Percentiles rank a stretch among this genome's conserved stretches.
phyloP scores from a whole-genome alignment of 192 early-diverging fungal species.

The Gryganskiella cystojenkinii region DNA sequence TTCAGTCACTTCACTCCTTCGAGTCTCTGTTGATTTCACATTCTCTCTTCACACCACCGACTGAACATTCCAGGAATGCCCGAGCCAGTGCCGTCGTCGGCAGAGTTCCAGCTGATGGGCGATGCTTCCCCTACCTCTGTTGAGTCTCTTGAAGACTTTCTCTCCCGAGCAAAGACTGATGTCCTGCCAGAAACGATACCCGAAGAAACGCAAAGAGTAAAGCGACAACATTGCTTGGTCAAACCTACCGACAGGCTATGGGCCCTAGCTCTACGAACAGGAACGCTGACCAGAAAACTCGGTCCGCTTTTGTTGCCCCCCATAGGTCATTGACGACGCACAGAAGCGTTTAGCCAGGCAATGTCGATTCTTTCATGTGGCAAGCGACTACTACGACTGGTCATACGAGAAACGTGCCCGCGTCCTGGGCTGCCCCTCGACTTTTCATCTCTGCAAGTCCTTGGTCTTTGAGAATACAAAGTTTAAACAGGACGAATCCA shows the following conservation, averaged over 20 bases:
- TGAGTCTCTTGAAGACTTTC: constrained; percentile 32
- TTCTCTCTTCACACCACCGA: too few species aligned
- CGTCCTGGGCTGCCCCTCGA: constrained; percentile 71
- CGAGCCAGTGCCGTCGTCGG: neutral
- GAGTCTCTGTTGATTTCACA: too few species aligned
- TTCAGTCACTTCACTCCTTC: too few species aligned
- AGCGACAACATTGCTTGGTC: neutral
- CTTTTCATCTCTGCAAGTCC: constrained; percentile 88
- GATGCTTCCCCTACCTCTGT: constrained; percentile 20
- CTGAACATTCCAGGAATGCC: too few species aligned
- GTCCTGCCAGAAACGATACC: constrained; percentile 16
- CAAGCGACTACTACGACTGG: constrained; percentile 85
- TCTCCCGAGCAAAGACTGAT: constrained; percentile 13
- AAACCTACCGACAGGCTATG: neutral
- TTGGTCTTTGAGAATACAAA: constrained; percentile 92
- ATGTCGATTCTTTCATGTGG: constrained; percentile 76
- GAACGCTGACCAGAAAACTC: neutral
- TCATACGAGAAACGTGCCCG: constrained; percentile 75
- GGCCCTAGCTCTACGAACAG: neutral
- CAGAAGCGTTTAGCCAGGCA: constrained; percentile 29
- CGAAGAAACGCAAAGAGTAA: constrained; percentile 12
- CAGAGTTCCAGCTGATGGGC: constrained; percentile 21
- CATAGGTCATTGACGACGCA: constrained; percentile 40
- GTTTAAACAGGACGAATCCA: constrained; percentile 61
- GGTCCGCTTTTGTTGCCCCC: neutral